Evolutionary conservation across 1,284 basidiomycete genomes (phyloP).

Genomic region (Xerocomus nothofagi): DNA sequence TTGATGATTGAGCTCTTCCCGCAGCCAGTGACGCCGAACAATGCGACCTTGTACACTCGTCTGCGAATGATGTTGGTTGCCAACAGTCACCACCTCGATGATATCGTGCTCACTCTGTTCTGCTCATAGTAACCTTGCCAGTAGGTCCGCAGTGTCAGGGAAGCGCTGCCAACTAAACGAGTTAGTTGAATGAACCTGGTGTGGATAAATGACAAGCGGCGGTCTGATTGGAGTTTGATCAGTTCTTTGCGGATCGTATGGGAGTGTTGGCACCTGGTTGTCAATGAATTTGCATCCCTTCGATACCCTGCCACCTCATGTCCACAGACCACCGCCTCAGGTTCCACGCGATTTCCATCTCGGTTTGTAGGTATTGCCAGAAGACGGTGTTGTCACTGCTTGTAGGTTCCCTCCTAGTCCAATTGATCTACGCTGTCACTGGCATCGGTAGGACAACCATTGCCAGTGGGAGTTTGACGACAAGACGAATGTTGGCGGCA

Average conservation of each 20-base stretch:
- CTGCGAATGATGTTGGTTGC: slow-evolving; percentile 17
- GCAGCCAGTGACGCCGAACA: slow-evolving; percentile 30
- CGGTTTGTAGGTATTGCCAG: background rate
- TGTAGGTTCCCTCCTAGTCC: background rate
- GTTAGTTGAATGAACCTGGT: background rate
- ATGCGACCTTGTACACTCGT: slow-evolving; percentile 27
- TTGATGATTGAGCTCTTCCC: slow-evolving; percentile 33
- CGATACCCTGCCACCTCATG: too few species aligned
- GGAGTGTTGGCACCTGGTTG: background rate
- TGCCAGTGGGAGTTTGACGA: background rate
- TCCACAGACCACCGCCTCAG: too few species aligned
- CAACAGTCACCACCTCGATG: background rate
- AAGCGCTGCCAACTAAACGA: background rate
- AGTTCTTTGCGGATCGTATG: background rate
- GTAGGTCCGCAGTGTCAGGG: too few species aligned
- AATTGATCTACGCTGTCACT: background rate
- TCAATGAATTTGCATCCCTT: slow-evolving; percentile 4
- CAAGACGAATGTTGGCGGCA: background rate
- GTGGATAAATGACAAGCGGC: background rate
- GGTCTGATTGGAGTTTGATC: background rate
- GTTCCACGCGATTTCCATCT: slow-evolving; percentile 21
- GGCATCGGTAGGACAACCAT: background rate
- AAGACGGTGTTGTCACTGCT: background rate
- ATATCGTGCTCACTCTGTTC: slow-evolving; percentile 18
- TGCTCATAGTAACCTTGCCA: slow-evolving; percentile 8